Conservation (phyloP, 2,329 filamentous ascomycete genomes). For the Epichloe sp. region DNA sequence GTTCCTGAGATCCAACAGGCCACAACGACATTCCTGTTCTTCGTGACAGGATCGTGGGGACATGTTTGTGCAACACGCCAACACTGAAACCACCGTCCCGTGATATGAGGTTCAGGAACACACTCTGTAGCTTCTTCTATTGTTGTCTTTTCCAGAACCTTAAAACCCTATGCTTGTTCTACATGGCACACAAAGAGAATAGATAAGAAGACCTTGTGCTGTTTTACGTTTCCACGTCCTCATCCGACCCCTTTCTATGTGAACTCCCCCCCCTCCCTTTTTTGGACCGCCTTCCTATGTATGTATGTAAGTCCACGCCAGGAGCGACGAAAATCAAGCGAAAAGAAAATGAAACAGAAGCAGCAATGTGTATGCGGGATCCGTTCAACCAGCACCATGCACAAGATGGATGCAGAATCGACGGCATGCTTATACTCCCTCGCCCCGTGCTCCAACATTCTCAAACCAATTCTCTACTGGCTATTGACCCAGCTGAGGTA, state of each 20-base stretch:
- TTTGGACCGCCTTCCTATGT: background rate
- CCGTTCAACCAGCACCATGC: background rate
- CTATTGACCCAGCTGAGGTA: constrained; percentile 51
- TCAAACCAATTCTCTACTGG: constrained; percentile 14
- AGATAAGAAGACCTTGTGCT: background rate
- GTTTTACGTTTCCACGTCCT: background rate
- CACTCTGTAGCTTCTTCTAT: background rate
- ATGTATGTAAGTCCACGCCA: background rate
- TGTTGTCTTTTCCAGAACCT: background rate
- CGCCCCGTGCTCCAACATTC: constrained; percentile 1
- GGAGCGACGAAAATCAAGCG: background rate
- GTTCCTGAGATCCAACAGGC: background rate
- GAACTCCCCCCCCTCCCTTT: background rate
- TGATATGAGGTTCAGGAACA: background rate
- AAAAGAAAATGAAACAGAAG: constrained; percentile 1
- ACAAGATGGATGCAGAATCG: background rate
- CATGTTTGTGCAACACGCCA: background rate
- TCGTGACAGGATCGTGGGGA: background rate
- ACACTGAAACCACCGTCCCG: background rate
- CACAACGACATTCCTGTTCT: background rate
- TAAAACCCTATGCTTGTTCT: background rate
- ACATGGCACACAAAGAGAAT: background rate
- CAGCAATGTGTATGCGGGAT: background rate
- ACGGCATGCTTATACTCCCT: constrained; percentile 1
- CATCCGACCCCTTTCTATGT: background rate